Evolutionary conservation across 192 early-diverging fungal genomes (phyloP).

Genomic region (Linnemannia hyalina): DNA sequence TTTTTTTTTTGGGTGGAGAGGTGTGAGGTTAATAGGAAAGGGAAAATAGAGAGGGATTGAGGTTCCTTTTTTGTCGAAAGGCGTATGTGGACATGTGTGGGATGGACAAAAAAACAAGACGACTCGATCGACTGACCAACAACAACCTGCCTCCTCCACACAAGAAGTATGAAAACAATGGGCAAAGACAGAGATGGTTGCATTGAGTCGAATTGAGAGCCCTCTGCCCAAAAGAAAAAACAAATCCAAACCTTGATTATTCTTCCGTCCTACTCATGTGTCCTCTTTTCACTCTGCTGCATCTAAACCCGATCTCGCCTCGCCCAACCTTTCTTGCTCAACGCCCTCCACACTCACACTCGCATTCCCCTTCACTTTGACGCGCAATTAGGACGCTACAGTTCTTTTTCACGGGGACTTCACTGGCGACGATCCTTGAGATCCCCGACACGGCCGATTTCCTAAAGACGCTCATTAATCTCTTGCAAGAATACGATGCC

Average conservation of each 20-base stretch:
- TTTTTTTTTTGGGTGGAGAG: too few species aligned
- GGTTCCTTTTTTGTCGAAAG: neutral
- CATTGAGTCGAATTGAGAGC: neutral
- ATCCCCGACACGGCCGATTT: conserved; percentile 32
- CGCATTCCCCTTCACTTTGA: too few species aligned
- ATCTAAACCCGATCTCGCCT: neutral
- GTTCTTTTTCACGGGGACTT: conserved; percentile 39
- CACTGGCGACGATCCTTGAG: conserved; percentile 39
- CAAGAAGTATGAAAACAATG: neutral
- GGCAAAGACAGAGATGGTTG: neutral
- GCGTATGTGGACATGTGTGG: neutral
- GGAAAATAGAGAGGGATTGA: neutral
- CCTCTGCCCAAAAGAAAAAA: neutral
- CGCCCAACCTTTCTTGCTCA: neutral
- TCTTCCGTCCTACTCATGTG: neutral
- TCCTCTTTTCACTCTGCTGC: neutral
- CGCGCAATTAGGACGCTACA: conserved; percentile 9
- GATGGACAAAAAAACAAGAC: too few species aligned
- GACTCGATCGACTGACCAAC: neutral
- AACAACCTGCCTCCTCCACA: neutral
- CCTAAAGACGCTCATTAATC: conserved; percentile 18
- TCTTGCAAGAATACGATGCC: conserved; percentile 29
- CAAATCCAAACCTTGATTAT: neutral
- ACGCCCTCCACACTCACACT: neutral
- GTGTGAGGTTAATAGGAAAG: neutral